Percentiles rank a stretch among this genome's conserved stretches.
Conservation (phyloP, 2,329 filamentous ascomycete species). For the Diaporthe humulicola region DNA sequence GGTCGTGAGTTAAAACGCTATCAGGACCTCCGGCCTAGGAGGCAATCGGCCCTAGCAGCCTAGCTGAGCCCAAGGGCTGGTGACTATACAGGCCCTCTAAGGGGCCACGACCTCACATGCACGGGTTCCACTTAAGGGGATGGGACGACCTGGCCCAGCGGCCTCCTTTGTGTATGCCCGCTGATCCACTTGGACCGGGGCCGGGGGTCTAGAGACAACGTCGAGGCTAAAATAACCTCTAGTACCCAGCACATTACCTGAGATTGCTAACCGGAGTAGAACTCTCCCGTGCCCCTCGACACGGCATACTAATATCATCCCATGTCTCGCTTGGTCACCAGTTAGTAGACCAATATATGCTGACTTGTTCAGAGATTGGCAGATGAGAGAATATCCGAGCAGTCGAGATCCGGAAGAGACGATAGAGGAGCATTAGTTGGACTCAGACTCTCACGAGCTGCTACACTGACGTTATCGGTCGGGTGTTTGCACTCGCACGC, state of each 20-base stretch:
- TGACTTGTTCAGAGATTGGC: background rate
- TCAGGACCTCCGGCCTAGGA: background rate
- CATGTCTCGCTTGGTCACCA: background rate
- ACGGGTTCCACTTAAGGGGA: conserved; percentile 21
- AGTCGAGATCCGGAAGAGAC: background rate
- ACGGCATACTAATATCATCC: background rate
- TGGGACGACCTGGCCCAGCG: background rate
- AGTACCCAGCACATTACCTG: background rate
- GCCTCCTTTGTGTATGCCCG: conserved; percentile 2
- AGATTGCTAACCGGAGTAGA: conserved; percentile 25
- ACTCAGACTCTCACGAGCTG: no score
- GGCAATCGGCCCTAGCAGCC: background rate
- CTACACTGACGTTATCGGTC: background rate
- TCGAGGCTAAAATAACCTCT: background rate
- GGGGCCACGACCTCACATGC: conserved; percentile 14
- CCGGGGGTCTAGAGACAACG: background rate
- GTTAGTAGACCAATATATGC: background rate
- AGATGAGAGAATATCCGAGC: background rate
- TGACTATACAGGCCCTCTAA: conserved; percentile 25
- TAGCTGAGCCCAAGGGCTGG: background rate
- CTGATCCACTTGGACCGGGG: background rate
- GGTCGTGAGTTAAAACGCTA: conserved; percentile 10
- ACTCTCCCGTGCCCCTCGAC: background rate
- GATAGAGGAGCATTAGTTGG: no score
- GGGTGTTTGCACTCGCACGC: background rate